Evolutionary conservation across 2,329 filamentous ascomycete genomes (phyloP), one percentile per base, ranked within the genome.

Genomic region (Beauveria rudraprayagi): DNA sequence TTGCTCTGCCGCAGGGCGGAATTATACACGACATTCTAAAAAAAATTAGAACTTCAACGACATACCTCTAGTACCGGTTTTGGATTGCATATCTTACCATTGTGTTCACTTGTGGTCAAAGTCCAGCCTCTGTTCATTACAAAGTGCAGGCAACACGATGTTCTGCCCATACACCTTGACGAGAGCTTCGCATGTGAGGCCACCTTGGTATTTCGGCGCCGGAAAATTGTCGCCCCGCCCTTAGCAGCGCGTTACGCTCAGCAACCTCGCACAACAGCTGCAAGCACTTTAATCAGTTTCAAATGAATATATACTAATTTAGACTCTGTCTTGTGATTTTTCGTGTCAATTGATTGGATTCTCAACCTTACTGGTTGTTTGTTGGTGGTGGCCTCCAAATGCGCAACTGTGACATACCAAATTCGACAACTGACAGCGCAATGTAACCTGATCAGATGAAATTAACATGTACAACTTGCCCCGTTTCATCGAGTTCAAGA

Each of bases 1-100:
- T 89, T 90, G 66, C 88, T 91, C 77, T 95, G 91, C 76, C 91
- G 91, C 59, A 94, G 80, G 58, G 90, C 90, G 61, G 89, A 89
- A 73, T 95, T 95, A 79, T 93, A 95, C 56, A 91, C 81, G 50
- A 89, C 87, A 70, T 92, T 93, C 90, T 91, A 17, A 51, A 54
- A 54, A 19, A 16, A 1, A 40, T 52, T 60, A 60, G 57, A 46
- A 26, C 40, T 28, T 24, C 24, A 17, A 22, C 3, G 22, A 2
- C 2, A 5, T 11, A 7, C 8, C 7, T 4, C 0, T 5, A 9
- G 5, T 19, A 5, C n/a, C n/a, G 11, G 3, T 4, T 1, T 10
- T 4, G 30, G 10, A 22, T 5, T 5, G 16, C 30, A 14, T 8
- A 11, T 41, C 56, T 37, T 7, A 60, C 56, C 56, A 60, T 60